phyloP scores from a whole-genome alignment of 179 eudicot genomes.

The Drosera spatulata region DNA sequence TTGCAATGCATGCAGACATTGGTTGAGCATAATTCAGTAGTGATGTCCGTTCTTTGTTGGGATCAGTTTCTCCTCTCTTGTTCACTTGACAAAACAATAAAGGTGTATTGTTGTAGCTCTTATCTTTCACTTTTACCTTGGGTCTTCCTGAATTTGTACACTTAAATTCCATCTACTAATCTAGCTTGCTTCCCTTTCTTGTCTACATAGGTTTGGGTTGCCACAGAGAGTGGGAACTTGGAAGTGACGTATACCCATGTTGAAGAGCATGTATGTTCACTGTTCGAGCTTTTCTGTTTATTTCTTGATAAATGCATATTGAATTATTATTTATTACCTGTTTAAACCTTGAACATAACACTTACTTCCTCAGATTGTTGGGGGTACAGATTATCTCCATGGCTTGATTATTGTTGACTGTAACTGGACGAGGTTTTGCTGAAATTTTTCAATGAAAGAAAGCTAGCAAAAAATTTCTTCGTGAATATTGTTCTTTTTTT shows the following conservation, averaged over 20 bases:
- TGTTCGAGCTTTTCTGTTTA: not conserved
- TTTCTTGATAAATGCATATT: not conserved
- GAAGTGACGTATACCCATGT: slow-evolving; percentile 88
- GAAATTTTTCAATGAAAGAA: no score
- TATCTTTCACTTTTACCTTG: not conserved
- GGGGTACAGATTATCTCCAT: no score
- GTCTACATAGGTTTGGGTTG: slow-evolving; percentile 71
- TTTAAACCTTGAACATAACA: no score
- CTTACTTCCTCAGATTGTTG: no score
- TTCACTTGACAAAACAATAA: slow-evolving; percentile 78
- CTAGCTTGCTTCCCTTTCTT: slow-evolving; percentile 2
- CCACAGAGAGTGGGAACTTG: slow-evolving; percentile 69
- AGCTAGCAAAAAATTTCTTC: no score
- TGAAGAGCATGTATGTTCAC: slow-evolving; percentile 65
- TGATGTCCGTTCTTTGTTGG: slow-evolving; percentile 97
- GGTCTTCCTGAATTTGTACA: not conserved
- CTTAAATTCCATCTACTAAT: not conserved
- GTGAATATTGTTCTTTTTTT: no score
- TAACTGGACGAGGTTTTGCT: no score
- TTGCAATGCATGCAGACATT: slow-evolving; percentile 79
- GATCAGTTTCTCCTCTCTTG: slow-evolving; percentile 84
- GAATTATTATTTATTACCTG: no score
- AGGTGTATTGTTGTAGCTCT: slow-evolving; percentile 29
- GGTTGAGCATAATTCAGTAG: slow-evolving; percentile 66
- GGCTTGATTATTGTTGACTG: no score